Evolutionary conservation across 164 flowering plant genomes (phyloP), one percentile per base, ranked within the genome.

Genomic region (Cinnamomum micranthum): DNA sequence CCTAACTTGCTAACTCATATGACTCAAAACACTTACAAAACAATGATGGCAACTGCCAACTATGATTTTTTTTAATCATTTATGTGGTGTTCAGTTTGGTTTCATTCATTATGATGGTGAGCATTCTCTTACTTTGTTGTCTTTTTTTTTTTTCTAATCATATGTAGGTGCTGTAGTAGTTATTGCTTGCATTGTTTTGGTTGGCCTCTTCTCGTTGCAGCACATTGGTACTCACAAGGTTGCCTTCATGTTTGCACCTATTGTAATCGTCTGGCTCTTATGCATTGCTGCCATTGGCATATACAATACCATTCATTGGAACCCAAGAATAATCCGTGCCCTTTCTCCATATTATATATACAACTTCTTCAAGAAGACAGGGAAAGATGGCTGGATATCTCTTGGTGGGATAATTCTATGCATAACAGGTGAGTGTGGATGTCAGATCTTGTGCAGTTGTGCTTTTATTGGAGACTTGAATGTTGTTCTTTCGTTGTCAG

Each of bases 331-430:
- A 22, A 85, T 70, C 68, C 72, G 13, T 65, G 96, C 93, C 51
- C 83, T 90, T 73, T 91, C 92, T 77, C 96, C 93, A 58, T 70
- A 81, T 75, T 91, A 89, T 73, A 84, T 88, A 17, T 80, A 77
- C 80, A 78, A 77, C 70, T 90, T 86, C 84, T 90, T 91, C 55
- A 81, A 63, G 69, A 75, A 69, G 62, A 86, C 90, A 2, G 96
- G 96, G 70, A 86, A 72, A 79, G 87, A 89, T 79, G 93, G 93
- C 55, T 88, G 91, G 92, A 75, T 81, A 66, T 84, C 93, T 79
- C 88, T 91, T 72, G 91, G 87, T 68, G 93, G 93, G 74, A 70
- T 90, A 69, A 78, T 89, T 72, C 83, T 91, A 19, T 87, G 86
- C 60, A 73, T 85, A 22, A 85, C 91, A 79, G 96, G 96, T 90